phyloP scores from a whole-genome alignment of 1,139 yeast genomes.

The Diutina neorugosa region DNA sequence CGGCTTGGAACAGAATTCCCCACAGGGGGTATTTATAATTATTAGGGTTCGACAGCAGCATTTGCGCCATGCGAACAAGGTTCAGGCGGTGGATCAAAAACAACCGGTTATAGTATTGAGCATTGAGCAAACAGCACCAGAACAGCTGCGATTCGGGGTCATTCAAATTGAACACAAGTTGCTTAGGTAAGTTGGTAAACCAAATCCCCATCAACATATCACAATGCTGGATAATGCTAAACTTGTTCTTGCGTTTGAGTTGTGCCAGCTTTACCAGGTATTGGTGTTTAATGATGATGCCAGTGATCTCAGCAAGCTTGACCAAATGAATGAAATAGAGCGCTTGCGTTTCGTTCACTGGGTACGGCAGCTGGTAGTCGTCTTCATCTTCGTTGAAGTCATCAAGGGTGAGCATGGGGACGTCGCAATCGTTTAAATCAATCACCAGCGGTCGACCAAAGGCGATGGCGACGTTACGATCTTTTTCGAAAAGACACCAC shows the following conservation, averaged over 20 bases:
- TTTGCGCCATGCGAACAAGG: conserved; percentile 39
- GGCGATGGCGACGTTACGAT: conserved; percentile 60
- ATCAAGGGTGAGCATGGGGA: conserved; percentile 54
- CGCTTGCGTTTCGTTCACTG: conserved; percentile 36
- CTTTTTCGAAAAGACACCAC: conserved; percentile 74
- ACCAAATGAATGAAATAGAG: conserved; percentile 52
- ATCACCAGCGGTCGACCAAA: conserved; percentile 66
- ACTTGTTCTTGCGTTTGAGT: conserved; percentile 33
- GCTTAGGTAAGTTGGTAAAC: conserved; percentile 59
- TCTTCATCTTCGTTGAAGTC: conserved; percentile 49
- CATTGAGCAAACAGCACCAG: conserved; percentile 50
- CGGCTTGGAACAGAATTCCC: conserved; percentile 81
- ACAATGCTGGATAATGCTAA: conserved; percentile 55
- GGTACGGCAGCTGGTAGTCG: conserved; percentile 31
- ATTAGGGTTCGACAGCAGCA: conserved; percentile 29
- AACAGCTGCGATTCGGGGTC: conserved; percentile 42
- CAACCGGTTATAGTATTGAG: conserved; percentile 63
- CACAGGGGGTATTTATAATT: conserved; percentile 61
- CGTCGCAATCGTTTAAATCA: conserved; percentile 67
- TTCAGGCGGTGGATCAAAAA: conserved; percentile 66
- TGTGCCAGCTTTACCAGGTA: conserved; percentile 59
- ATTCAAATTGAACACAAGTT: conserved; percentile 49
- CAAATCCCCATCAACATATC: conserved; percentile 74
- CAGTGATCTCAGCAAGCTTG: conserved; percentile 63
- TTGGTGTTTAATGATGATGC: conserved; percentile 60